These are phyloP conservation scores for Aspergillus hiratsukae DNA, from an alignment of 2,329 filamentous ascomycete genomes.

Conservation along the genomic window DNA sequence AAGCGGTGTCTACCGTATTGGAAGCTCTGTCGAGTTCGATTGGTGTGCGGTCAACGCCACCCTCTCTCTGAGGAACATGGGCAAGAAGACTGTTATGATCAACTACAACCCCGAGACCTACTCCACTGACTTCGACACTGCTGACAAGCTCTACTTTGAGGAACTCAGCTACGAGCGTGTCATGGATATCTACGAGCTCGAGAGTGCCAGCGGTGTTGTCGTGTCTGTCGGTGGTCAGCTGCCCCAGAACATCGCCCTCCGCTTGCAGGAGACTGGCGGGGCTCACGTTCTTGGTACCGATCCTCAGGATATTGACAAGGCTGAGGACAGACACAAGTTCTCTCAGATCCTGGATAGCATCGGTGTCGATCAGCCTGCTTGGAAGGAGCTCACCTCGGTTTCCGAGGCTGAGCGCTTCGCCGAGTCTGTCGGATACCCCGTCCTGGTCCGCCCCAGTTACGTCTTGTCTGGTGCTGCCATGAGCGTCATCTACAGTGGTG, in stretches of 20 bases:
- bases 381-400: constrained; percentile 94
- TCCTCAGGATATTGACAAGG: constrained; percentile 92
- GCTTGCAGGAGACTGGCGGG: constrained; percentile 83
- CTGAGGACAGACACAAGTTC: constrained; percentile 97
- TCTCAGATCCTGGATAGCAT: constrained; percentile 96
- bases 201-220: constrained; percentile 78
- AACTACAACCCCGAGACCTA: constrained; percentile 86
- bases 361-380: constrained; percentile 92
- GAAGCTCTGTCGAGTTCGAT: constrained; percentile 96
- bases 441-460: constrained; percentile 90
- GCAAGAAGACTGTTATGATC: constrained; percentile 97
- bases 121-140: constrained; percentile 78
- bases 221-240: constrained; percentile 95
- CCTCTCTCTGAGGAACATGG: constrained; percentile 74
- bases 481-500: constrained; percentile 87
- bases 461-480: constrained; percentile 97
- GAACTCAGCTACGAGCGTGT: constrained; percentile 95
- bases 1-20: constrained; percentile 95
- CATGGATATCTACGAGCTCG: constrained; percentile 98
- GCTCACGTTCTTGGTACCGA: constrained; percentile 91
- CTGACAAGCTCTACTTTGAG: constrained; percentile 93
- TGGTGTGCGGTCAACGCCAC: constrained; percentile 95
- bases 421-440: constrained; percentile 80
- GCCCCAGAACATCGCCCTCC: constrained; percentile 94
- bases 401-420: constrained; percentile 84